Evolutionary conservation across 768 basidiomycete genomes (phyloP), one percentile per base, ranked within the genome.

Genomic region (Obba rivulosa): DNA sequence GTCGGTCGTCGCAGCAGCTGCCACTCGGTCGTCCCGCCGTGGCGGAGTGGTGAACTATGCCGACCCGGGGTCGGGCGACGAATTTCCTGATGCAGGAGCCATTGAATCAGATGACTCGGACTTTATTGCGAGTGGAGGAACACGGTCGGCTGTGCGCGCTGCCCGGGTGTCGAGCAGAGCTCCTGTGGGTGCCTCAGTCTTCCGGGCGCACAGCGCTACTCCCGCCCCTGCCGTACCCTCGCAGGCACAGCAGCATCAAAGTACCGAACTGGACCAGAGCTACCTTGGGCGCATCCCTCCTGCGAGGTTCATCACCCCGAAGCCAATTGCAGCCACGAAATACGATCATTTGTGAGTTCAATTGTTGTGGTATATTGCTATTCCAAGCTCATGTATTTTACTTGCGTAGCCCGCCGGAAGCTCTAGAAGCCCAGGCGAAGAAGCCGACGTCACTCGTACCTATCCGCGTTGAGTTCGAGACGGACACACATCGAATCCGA

Each of bases 381-480:
- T 47, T n/a, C n/a, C n/a, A n/a, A n/a, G n/a, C 4, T 25, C 31
- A 13, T 31, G 8, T 24, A 13, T n/a, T n/a, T n/a, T n/a, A n/a
- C n/a, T n/a, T n/a, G n/a, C 36, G 43, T 69, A 90, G 92, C 39
- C 61, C 83, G 1, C 74, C 76, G 39, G 85, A 91, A 25, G 68
- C 73, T 11, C 65, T 95, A 25, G 78, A 85, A 43, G 62, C 63
- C 16, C 81, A 88, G 58, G 87, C 89, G 2, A 62, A 72, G 40
- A 67, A 68, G 51, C 64, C 70, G 0, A 72, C 76, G 2, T 62
- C 76, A 4, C 80, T 95, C 28, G 81, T 98, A 11, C 96, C 96
- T 3, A 91, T 99, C 49, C 89, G 91, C 40, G 88, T 99, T 45
- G 94, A 98, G 57, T 83, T 99, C 58, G 94, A 97, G 62, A 92